phyloP scores from a whole-genome alignment of 176 grass and related monocot genomes.

The Rhynchospora pubera region DNA sequence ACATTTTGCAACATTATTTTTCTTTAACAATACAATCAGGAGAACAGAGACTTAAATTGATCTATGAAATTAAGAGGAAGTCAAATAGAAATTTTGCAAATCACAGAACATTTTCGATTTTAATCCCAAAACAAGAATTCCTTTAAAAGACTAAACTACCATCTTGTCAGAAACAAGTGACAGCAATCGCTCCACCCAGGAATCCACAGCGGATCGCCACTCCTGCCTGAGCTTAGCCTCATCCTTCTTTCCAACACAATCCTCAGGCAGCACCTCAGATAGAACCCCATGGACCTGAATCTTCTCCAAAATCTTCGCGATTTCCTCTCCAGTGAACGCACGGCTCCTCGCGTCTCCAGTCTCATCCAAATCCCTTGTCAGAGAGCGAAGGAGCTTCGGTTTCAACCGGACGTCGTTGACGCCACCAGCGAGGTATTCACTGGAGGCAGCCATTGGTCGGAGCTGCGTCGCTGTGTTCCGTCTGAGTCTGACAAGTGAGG shows the following conservation, averaged over 20 bases:
- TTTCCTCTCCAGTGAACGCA: background rate
- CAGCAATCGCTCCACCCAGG: conserved; percentile 33
- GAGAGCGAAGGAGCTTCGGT: conserved; percentile 16
- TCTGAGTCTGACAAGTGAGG: background rate
- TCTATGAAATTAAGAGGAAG: too few species aligned
- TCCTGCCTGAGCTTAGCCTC: conserved; percentile 24
- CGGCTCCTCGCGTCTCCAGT: background rate
- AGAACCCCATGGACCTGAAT: conserved; percentile 33
- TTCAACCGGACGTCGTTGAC: conserved; percentile 28
- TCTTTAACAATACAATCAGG: too few species aligned
- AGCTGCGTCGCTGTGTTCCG: background rate
- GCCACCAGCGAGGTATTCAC: background rate
- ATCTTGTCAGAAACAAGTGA: conserved; percentile 28
- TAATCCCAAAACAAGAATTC: background rate
- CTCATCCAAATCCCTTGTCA: conserved; percentile 23
- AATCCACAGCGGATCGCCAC: conserved; percentile 38
- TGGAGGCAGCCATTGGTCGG: background rate
- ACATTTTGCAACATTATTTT: background rate
- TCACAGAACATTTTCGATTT: too few species aligned
- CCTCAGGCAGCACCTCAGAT: conserved; percentile 23
- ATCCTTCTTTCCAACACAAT: background rate
- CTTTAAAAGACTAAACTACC: conserved; percentile 16
- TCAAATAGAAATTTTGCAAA: too few species aligned
- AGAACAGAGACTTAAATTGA: too few species aligned
- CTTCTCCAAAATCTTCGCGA: conserved; percentile 11